These are phyloP conservation scores for Xenoacremonium recifei DNA, from an alignment of 2,329 filamentous ascomycete genomes.

Conservation along the genomic window DNA sequence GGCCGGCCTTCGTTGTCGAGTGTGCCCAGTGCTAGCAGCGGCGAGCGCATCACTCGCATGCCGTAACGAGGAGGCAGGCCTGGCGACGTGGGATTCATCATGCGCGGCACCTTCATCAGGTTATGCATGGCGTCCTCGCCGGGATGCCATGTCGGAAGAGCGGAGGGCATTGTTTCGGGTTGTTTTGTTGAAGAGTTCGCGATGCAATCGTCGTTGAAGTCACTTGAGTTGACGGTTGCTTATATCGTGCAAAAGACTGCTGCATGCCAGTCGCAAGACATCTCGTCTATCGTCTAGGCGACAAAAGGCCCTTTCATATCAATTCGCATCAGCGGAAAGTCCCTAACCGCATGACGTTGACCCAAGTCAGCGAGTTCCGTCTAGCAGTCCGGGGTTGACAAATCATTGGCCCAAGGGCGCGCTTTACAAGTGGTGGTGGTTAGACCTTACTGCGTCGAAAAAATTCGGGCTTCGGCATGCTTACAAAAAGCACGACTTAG, in stretches of 20 bases:
- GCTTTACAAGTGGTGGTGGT: slow-evolving; percentile 4
- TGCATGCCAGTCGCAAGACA: too few species aligned
- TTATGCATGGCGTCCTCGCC: slow-evolving; percentile 67
- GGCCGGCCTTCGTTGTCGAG: slow-evolving; percentile 64
- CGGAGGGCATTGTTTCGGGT: slow-evolving; percentile 25
- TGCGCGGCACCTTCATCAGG: slow-evolving; percentile 55
- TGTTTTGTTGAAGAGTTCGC: not conserved
- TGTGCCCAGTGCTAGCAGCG: slow-evolving; percentile 71
- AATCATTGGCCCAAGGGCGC: slow-evolving; percentile 14
- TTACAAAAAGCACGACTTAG: not conserved
- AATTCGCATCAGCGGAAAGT: too few species aligned
- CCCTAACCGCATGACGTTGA: slow-evolving; percentile 1
- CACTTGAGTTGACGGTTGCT: not conserved
- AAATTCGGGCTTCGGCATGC: not conserved
- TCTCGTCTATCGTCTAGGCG: too few species aligned
- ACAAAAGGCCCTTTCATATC: too few species aligned
- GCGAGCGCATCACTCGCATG: slow-evolving; percentile 58
- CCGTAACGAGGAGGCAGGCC: slow-evolving; percentile 62
- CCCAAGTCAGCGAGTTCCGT: not conserved
- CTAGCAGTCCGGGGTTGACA: slow-evolving; percentile 5
- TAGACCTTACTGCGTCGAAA: not conserved
- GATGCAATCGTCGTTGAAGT: not conserved
- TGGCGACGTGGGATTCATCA: slow-evolving; percentile 64
- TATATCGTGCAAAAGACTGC: too few species aligned
- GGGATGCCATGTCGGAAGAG: slow-evolving; percentile 51